These are phyloP conservation scores for Axilococcus clingmanii DNA, from an alignment of 139 green algal genomes.

Conservation along the genomic window DNA sequence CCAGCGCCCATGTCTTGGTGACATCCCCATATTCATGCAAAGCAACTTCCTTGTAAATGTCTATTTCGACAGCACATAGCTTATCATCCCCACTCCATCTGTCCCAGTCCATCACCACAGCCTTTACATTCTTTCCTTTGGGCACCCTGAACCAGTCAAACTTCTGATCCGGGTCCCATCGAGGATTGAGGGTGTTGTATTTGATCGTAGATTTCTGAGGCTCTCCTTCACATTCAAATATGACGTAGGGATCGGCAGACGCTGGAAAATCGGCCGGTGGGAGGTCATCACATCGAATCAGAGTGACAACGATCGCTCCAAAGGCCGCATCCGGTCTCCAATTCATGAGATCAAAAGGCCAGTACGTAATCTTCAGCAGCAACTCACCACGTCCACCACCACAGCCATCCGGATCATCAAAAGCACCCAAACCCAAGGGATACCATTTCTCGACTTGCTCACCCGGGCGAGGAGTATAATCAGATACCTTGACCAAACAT, in stretches of 20 bases:
- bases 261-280: constrained; percentile 21
- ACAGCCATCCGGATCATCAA: constrained; percentile 24
- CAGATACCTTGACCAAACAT: constrained; percentile 16
- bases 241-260: constrained; percentile 35
- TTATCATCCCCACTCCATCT: constrained; percentile 13
- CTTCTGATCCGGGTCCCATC: constrained; percentile 15
- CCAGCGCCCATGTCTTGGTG: constrained; percentile 24
- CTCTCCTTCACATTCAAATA: constrained; percentile 19
- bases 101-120: constrained; percentile 35
- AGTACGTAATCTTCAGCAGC: constrained; percentile 29
- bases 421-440: constrained; percentile 31
- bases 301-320: constrained; percentile 19
- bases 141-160: constrained; percentile 41
- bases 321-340: constrained; percentile 8
- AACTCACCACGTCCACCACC: constrained; percentile 30
- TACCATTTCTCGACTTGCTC: constrained; percentile 14
- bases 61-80: constrained; percentile 24
- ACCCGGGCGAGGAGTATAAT: constrained; percentile 13
- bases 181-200: constrained; percentile 8
- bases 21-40: constrained; percentile 17
- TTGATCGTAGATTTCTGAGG: neutral
- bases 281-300: constrained; percentile 20
- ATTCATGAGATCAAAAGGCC: constrained; percentile 30
- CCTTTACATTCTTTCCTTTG: constrained; percentile 14
- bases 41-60: constrained; percentile 19